Base-by-base conservation (phyloP, 75 land plant species). In the Pinus albicaulis region DNA sequence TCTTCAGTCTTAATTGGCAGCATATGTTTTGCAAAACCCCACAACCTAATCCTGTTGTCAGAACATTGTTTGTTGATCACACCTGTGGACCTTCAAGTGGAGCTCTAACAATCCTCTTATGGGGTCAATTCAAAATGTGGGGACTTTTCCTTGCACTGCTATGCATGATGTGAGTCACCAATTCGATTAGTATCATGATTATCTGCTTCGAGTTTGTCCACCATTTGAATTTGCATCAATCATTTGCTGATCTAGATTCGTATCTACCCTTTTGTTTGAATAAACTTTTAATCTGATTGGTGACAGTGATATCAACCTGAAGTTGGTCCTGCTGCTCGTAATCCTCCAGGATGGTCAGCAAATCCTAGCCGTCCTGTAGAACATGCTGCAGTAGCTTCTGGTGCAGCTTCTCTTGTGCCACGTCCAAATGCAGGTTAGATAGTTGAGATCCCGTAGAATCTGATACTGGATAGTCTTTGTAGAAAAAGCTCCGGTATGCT, bases 1-100 rank as follows among this genome's bases (percentile, higher is more conserved):
- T 68, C 19, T 41, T n/a, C 85, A 93, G 93, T 74, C 82, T 93
- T 60, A 91, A 91, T 74, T 91, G 93, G 96, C 96, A 93, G 76
- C 91, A 91, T 75, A 91, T 86, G 71, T 87, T 84, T 28, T 91
- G 96, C 80, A 91, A 91, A 70, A 81, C 85, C 57, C 91, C 91
- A 24, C 79, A 88, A 66, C 86, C 93, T 61, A 93, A 89, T 72
- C 93, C 90, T 17, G 91, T 87, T 74, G 86, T 91, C 14, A 93
- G 87, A 72, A 93, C 93, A 22, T 88, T 91, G 17, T 91, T 93
- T 82, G 85, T 87, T 62, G 91, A 91, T 74, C 96, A 93, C 71
- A 57, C 86, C 14, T 93, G 96, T 80, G 89, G 82, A 14, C 89
- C 93, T 20, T 88, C 93, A 53, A 86, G 87, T 87, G 96, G 93